A percentile compares a stretch with the other conserved stretches of the same genome.
These are phyloP conservation scores for Boletus rex-veris DNA, from an alignment of 768 basidiomycete genomes.

Conservation along the genomic window DNA sequence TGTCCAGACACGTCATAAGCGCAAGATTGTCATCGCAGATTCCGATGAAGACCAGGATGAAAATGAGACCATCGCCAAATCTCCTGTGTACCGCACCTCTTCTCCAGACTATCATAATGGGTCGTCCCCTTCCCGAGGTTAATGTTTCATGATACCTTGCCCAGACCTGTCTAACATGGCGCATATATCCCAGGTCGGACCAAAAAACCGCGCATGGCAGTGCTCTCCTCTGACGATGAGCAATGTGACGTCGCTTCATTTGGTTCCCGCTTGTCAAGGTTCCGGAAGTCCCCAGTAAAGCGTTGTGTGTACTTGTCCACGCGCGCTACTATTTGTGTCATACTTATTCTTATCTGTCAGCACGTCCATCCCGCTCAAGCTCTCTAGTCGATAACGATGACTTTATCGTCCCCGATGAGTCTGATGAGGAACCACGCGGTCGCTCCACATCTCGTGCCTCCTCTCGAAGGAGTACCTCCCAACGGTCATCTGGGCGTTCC, in stretches of 20 bases:
- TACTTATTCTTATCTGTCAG: conserved; percentile 29
- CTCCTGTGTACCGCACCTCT: conserved; percentile 22
- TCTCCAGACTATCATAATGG: conserved; percentile 26
- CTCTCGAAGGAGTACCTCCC: conserved; percentile 37
- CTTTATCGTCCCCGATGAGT: conserved; percentile 67
- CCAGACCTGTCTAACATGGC: not conserved
- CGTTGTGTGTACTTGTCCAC: conserved; percentile 37
- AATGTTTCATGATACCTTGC: not conserved
- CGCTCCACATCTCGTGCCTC: conserved; percentile 52
- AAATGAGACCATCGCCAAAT: conserved; percentile 1
- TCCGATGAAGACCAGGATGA: conserved; percentile 60
- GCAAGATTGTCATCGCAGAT: conserved; percentile 65
- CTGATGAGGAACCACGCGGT: conserved; percentile 51
- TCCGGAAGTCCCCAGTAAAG: conserved; percentile 61
- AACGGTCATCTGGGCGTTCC: conserved; percentile 32
- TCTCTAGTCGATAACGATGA: conserved; percentile 62
- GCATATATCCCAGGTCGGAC: conserved; percentile 35
- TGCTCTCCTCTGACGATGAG: conserved; percentile 46
- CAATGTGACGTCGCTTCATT: conserved; percentile 47
- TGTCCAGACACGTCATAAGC: conserved; percentile 48
- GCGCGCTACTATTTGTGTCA: not conserved
- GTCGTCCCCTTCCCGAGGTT: conserved; percentile 30
- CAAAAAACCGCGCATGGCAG: conserved; percentile 63
- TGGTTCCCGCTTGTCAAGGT: conserved; percentile 56
- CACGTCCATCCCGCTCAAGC: conserved; percentile 35